Percentiles rank a stretch among this genome's conserved stretches.
These are phyloP conservation scores for Skeletonema costatum DNA, from an alignment of 108 stramenopile genomes.

Conservation along the genomic window DNA sequence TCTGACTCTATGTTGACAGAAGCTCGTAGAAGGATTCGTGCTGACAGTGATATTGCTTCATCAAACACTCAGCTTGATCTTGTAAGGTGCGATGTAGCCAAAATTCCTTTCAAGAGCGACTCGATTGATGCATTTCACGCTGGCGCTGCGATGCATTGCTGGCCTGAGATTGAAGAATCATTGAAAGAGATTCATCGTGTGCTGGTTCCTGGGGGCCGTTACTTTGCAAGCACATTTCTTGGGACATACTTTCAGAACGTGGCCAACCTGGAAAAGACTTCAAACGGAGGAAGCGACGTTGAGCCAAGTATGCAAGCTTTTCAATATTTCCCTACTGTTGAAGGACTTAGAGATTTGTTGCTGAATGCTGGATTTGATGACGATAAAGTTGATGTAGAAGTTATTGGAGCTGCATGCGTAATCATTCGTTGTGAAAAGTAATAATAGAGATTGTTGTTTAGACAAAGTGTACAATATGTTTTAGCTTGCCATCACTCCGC, in stretches of 20 bases:
- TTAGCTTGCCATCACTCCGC: neutral
- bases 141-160: conserved; percentile 98
- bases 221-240: conserved; percentile 95
- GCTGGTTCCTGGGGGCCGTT: conserved; percentile 90
- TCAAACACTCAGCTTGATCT: conserved; percentile 71
- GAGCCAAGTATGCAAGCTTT: conserved; percentile 70
- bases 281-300: conserved; percentile 29
- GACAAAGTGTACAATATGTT: neutral
- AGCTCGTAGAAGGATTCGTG: conserved; percentile 75
- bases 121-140: conserved; percentile 89
- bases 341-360: conserved; percentile 60
- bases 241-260: conserved; percentile 64
- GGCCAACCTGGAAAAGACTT: conserved; percentile 37
- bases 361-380: conserved; percentile 72
- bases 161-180: conserved; percentile 87
- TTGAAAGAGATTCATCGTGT: conserved; percentile 87
- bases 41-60: conserved; percentile 50
- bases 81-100: conserved; percentile 88
- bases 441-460: neutral
- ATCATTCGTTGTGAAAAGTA: conserved; percentile 84
- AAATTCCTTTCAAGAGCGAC: conserved; percentile 77
- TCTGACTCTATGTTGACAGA: conserved; percentile 91
- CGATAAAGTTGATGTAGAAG: conserved; percentile 72
- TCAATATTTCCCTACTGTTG: conserved; percentile 80
- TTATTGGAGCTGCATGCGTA: conserved; percentile 71